phyloP scores from a whole-genome alignment of 176 grass and related monocot species.

The Pharus latifolius region DNA sequence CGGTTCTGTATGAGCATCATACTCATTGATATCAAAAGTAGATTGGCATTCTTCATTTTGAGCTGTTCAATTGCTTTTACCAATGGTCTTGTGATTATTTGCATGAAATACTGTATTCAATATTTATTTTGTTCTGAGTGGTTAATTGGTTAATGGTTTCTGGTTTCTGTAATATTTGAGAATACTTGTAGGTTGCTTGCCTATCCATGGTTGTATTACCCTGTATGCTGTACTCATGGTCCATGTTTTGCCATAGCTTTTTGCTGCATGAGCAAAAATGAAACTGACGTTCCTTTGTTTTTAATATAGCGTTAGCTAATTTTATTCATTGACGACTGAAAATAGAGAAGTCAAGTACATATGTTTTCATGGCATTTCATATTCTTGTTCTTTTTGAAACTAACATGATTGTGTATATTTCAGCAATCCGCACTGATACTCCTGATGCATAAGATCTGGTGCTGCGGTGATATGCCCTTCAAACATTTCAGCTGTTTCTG shows the following conservation, averaged over 20 bases:
- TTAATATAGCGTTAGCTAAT: neutral
- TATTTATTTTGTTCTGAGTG: neutral
- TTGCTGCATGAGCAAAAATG: neutral
- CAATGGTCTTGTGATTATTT: neutral
- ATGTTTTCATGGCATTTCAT: neutral
- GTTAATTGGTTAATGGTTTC: too few species aligned
- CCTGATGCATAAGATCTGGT: conserved; percentile 24
- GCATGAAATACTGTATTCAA: neutral
- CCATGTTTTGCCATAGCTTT: neutral
- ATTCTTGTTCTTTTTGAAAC: neutral
- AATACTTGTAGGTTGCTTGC: neutral
- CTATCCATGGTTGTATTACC: neutral
- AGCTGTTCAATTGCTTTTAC: neutral
- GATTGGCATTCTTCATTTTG: neutral
- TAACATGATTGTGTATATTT: conserved; percentile 5
- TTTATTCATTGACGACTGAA: neutral
- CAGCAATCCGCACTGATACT: conserved; percentile 43
- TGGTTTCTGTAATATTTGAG: neutral
- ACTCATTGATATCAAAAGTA: neutral
- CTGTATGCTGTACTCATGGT: neutral
- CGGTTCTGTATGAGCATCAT: neutral
- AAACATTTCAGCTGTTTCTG: conserved; percentile 8
- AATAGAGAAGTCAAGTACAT: too few species aligned
- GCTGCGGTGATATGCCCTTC: conserved; percentile 1
- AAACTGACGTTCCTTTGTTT: neutral